These are phyloP conservation scores for Rhodamnia argentea DNA, from an alignment of 345 rosid species.

Conservation along the genomic window DNA sequence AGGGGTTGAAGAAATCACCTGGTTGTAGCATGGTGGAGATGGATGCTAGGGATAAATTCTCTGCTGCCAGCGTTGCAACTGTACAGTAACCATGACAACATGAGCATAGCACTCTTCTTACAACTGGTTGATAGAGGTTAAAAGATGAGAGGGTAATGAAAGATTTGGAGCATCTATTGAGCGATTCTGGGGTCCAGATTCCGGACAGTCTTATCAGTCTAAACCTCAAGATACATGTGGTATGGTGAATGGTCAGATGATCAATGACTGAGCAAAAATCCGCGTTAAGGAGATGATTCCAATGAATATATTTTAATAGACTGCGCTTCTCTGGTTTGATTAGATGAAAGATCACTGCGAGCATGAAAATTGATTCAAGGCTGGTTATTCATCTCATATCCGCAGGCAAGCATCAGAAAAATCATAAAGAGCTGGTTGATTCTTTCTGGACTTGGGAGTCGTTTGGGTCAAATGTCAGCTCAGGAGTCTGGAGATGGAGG, in stretches of 20 bases:
- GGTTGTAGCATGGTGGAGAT: slow-evolving; percentile 46
- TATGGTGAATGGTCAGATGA: background rate
- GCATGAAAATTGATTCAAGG: no score
- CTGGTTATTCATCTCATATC: no score
- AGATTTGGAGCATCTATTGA: background rate
- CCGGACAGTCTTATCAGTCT: background rate
- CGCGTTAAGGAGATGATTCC: background rate
- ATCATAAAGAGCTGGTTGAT: no score
- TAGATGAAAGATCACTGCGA: background rate
- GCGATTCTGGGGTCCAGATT: background rate
- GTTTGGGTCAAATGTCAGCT: no score
- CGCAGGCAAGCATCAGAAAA: no score
- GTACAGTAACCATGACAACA: background rate
- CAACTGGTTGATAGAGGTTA: background rate
- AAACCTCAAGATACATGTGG: background rate
- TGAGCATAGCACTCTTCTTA: background rate
- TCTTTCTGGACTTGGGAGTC: no score
- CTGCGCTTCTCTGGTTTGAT: background rate
- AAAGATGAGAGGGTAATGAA: background rate
- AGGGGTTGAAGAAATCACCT: slow-evolving; percentile 45
- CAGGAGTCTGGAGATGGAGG: no score
- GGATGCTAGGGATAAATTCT: slow-evolving; percentile 12
- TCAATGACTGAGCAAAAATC: background rate
- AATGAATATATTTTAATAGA: background rate
- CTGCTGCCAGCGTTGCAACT: slow-evolving; percentile 12